Conservation (phyloP, 2,329 filamentous ascomycete genomes). For the Fusarium sp. region DNA sequence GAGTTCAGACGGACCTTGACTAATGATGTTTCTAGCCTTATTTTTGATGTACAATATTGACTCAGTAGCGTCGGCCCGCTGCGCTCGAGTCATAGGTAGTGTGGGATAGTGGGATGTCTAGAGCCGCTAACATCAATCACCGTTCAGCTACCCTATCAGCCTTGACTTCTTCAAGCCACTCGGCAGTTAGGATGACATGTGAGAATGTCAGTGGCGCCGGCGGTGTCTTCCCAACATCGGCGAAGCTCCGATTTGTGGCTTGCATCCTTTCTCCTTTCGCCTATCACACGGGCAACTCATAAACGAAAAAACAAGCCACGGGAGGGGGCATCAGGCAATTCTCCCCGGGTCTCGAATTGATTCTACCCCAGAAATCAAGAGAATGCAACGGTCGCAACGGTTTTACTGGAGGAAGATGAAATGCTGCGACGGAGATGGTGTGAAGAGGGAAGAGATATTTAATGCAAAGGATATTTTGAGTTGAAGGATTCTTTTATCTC, state of each 20-base stretch:
- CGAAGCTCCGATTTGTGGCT: neutral
- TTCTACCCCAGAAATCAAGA: neutral
- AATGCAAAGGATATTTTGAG: neutral
- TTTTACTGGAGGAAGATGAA: neutral
- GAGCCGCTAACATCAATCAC: neutral
- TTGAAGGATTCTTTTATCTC: neutral
- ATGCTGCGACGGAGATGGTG: neutral
- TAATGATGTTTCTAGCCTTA: neutral
- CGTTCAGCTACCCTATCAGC: neutral
- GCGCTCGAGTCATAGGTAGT: neutral
- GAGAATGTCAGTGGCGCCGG: neutral
- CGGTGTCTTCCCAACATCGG: neutral
- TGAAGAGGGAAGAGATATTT: neutral
- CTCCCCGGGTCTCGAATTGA: neutral
- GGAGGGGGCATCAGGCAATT: neutral
- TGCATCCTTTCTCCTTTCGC: neutral
- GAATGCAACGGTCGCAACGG: neutral
- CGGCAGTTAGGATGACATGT: neutral
- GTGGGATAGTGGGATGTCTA: neutral
- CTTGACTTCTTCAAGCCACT: neutral
- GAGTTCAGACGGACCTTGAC: neutral
- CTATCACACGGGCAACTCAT: neutral
- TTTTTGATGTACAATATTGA: neutral
- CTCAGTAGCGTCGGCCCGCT: neutral
- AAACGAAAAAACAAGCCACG: neutral